Conservation (phyloP, 2,329 filamentous ascomycete species). For the Trichophyton simii region DNA sequence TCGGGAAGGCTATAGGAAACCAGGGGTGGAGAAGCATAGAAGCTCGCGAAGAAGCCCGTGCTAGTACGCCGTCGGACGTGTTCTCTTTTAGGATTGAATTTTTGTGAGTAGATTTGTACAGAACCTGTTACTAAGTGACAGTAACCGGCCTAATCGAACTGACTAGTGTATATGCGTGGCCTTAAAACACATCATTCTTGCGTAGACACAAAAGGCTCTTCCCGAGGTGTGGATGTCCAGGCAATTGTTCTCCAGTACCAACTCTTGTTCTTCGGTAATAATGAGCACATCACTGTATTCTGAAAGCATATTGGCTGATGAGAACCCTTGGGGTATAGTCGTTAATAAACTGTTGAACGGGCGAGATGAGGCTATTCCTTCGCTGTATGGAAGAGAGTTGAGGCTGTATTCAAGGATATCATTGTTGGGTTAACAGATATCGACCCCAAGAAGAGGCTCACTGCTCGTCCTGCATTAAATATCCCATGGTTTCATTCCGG, state of each 20-base stretch:
- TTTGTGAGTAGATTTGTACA: constrained; percentile 16
- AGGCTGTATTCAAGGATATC: constrained; percentile 9
- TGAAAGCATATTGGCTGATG: neutral
- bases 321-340: neutral
- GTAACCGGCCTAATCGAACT: constrained; percentile 32
- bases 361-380: neutral
- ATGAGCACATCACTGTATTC: neutral
- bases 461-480: constrained; percentile 22
- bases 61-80: constrained; percentile 24
- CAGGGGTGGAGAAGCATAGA: constrained; percentile 27
- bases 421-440: neutral
- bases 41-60: constrained; percentile 18
- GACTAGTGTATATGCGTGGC: constrained; percentile 26
- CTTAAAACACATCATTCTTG: neutral
- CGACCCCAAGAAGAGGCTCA: constrained; percentile 17
- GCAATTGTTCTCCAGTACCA: neutral
- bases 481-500: constrained; percentile 19
- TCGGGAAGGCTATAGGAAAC: constrained; percentile 18
- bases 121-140: constrained; percentile 14
- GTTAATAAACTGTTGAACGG: neutral
- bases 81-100: constrained; percentile 26
- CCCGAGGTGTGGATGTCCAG: neutral
- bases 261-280: neutral
- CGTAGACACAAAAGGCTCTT: neutral
- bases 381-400: constrained; percentile 27